Evolutionary conservation across 1,139 yeast genomes (phyloP).

Genomic region (Geotrichum phurueaensis): DNA sequence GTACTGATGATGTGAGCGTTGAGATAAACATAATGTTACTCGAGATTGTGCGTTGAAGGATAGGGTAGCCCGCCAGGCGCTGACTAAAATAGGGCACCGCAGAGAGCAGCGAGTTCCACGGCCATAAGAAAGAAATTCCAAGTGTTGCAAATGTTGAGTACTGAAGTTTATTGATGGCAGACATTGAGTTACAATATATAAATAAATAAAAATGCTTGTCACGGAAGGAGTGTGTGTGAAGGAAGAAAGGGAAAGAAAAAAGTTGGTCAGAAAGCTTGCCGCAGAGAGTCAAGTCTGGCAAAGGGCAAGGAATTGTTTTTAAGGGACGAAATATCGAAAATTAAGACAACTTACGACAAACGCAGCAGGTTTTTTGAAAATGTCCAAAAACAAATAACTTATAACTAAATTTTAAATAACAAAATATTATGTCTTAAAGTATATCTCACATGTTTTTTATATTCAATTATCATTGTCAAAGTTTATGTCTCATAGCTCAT

Average conservation of each 20-base stretch:
- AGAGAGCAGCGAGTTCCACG: slow-evolving; percentile 89
- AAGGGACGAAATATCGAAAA: too few species aligned
- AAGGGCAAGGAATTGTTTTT: too few species aligned
- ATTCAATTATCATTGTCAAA: too few species aligned
- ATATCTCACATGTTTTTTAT: too few species aligned
- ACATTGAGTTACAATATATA: background rate
- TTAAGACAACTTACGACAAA: too few species aligned
- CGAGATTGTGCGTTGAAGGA: slow-evolving; percentile 56
- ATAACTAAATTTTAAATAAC: too few species aligned
- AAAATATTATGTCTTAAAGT: too few species aligned
- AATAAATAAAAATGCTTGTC: background rate
- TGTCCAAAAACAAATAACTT: too few species aligned
- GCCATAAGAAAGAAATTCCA: slow-evolving; percentile 56
- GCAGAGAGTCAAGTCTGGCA: too few species aligned
- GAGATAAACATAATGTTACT: slow-evolving; percentile 88
- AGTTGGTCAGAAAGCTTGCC: too few species aligned
- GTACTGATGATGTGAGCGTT: slow-evolving; percentile 60
- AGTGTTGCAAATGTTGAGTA: slow-evolving; percentile 6
- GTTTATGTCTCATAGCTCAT: too few species aligned
- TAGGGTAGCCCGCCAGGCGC: slow-evolving; percentile 43
- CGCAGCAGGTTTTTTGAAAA: too few species aligned
- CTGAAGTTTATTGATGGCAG: background rate
- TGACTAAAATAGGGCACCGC: slow-evolving; percentile 70
- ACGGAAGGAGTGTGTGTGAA: background rate
- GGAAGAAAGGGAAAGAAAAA: background rate